Percentiles rank a stretch among this genome's conserved stretches.
Conservation (phyloP, 2,329 filamentous ascomycete genomes). For the Stagonosporopsis rhizophila region DNA sequence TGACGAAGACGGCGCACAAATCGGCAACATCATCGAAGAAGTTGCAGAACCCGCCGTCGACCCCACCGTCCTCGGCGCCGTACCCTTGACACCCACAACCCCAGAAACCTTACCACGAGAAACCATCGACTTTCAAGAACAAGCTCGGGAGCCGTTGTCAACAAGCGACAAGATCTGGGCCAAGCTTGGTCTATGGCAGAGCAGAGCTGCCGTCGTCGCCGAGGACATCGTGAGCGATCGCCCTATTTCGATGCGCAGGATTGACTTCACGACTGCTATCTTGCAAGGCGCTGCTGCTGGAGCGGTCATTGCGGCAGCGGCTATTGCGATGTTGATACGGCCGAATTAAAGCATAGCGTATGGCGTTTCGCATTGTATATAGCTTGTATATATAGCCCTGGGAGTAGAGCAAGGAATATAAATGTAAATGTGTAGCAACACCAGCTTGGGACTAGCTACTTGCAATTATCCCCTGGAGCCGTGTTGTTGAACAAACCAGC, state of each 20-base stretch:
- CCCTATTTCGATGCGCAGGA: constrained; percentile 53
- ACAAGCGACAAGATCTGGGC: constrained; percentile 14
- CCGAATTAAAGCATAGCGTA: constrained; percentile 17
- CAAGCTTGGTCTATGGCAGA: constrained; percentile 30
- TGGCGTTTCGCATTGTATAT: constrained; percentile 11
- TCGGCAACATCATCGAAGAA: constrained; percentile 7
- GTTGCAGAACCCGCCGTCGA: constrained; percentile 17
- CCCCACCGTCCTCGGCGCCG: constrained; percentile 19
- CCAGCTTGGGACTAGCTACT: not conserved
- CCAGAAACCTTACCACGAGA: constrained; percentile 17
- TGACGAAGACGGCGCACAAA: constrained; percentile 7
- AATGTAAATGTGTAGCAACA: not conserved
- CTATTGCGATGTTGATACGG: constrained; percentile 35
- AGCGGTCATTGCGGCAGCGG: constrained; percentile 41
- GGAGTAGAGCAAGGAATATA: not conserved
- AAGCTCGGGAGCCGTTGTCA: constrained; percentile 11
- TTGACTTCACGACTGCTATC: constrained; percentile 55
- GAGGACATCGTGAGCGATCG: constrained; percentile 54
- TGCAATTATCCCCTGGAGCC: not conserved
- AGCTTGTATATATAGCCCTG: constrained; percentile 1
- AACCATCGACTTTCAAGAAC: constrained; percentile 25
- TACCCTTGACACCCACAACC: not conserved
- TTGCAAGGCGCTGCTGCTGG: constrained; percentile 55
- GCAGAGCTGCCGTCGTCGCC: constrained; percentile 28
- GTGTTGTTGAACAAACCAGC: not conserved